Base-by-base conservation (phyloP, 805 yeast genomes). In the Aciculoconidium aculeatum region DNA sequence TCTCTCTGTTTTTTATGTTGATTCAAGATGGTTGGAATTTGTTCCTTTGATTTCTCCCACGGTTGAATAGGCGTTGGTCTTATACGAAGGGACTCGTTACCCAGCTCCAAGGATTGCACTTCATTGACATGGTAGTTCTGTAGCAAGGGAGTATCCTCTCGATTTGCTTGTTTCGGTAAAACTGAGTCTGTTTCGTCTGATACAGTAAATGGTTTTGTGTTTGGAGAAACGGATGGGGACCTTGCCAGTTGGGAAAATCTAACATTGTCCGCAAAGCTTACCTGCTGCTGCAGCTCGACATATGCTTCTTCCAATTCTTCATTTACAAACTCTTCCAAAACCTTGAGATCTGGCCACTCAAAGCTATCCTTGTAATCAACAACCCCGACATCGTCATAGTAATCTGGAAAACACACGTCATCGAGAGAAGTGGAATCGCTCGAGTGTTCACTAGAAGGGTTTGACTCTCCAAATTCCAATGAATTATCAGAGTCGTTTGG, bases 321-420 rank as follows among this genome's bases (percentile, higher is more conserved):
- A 17, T 61, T 65, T 1, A 86, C 77, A 55, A 77, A 90, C 38
- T 87, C 95, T 40, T 78, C 80, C 40, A 90, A 60, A 0, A 83
- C 74, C 17, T 62, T 48, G 11, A 85, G 61, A 47, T 92, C 96
- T 1, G 97, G 98, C 97, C 97, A 90, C 25, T 53, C 45, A 37
- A 58, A 63, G 19, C 44, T 35, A 27, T 45, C 46, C 23, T 47
- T 49, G 18, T 44, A 49, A 14, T 47, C 52, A 17, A 42, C 43
- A n/a, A 17, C 34, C 23, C 51, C 51, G 18, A 44, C 48, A 13
- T 48, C 53, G 13, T 44, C 49, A 25, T 72, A 74, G 39, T 80
- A 87, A 21, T 87, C 65, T 0, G 95, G 95, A 53, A 86, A 76
- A 48, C 96, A 90, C 15, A 90, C 98, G 55, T 90, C 98, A 49